These are phyloP conservation scores for Ophiocordyceps robertsii DNA, from an alignment of 2,329 filamentous ascomycete genomes.

Conservation along the genomic window DNA sequence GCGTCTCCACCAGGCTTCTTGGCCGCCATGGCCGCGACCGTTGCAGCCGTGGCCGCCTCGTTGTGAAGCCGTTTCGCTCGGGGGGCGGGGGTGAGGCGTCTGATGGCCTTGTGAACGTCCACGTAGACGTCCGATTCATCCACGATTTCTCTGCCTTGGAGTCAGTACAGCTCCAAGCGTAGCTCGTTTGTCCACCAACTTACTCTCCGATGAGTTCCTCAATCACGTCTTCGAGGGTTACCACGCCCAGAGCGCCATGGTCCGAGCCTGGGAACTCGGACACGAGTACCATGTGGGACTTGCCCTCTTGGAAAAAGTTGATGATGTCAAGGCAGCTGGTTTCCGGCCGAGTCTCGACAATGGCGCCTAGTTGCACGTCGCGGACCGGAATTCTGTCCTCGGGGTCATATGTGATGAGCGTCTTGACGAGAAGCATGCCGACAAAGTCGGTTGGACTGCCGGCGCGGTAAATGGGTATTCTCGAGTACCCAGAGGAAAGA, in stretches of 20 bases:
- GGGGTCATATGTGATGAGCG: conserved; percentile 95
- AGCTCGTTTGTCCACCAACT: conserved; percentile 21
- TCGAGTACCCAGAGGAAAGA: conserved; percentile 83
- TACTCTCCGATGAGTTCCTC: conserved; percentile 97
- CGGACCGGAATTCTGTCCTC: conserved; percentile 79
- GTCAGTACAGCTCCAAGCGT: conserved; percentile 4
- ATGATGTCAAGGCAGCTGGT: conserved; percentile 97
- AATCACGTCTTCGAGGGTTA: conserved; percentile 95
- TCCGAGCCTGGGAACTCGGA: conserved; percentile 84
- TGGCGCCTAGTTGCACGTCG: conserved; percentile 83
- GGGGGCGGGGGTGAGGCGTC: conserved; percentile 74
- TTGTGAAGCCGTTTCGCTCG: conserved; percentile 45
- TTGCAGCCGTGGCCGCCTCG: conserved; percentile 7
- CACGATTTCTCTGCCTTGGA: conserved; percentile 67
- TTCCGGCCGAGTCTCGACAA: conserved; percentile 87
- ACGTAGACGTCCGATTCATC: conserved; percentile 98
- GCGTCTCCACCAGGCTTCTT: conserved; percentile 15
- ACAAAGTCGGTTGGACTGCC: conserved; percentile 81
- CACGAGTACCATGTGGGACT: conserved; percentile 96
- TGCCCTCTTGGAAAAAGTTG: conserved; percentile 99
- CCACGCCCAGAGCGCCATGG: conserved; percentile 79
- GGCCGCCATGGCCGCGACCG: conserved; percentile 16
- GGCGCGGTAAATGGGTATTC: conserved; percentile 85
- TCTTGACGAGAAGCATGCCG: conserved; percentile 96
- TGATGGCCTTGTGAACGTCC: conserved; percentile 95